Evolutionary conservation across 306 rosid genomes (phyloP), one percentile per base, ranked within the genome.

Genomic region (Carpinus fangiana): DNA sequence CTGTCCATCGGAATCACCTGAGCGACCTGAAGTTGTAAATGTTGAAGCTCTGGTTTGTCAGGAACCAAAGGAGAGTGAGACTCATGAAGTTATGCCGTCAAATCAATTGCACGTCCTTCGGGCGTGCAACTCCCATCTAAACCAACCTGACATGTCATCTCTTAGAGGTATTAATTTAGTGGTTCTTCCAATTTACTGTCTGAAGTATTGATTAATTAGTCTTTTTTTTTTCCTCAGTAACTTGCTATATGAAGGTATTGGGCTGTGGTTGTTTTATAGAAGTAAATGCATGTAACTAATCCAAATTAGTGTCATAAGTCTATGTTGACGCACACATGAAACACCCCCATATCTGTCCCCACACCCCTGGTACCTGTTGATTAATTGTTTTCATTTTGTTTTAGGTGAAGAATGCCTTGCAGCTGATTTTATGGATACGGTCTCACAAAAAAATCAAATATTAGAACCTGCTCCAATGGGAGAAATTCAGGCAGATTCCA

Each of bases 11-110:
- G 89, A 82, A 57, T 93, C 89, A 59, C 85, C 90, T 52, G 87
- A 87, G 53, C 80, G 82, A 81, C 86, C 87, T 18, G 93, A 89
- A 86, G 89, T 84, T 86, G 86, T 85, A 75, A 91, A 89, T 74
- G 74, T 68, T 76, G 96, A 93, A 84, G 86, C 82, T 66, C 86
- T 45, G 73, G 80, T 80, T 38, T 76, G 79, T 78, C 89, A 66
- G 53, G 91, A 85, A 82, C 82, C 60, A 50, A 79, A 76, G 78
- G 89, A 84, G 73, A 56, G 82, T 11, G 86, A 73, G 23, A 50
- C 79, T 20, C 83, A 75, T 75, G 88, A 80, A 61, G 80, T 80
- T 41, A 80, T 72, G 77, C 73, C 76, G 47, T 75, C 88, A 74
- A 78, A 72, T 43, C 87, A 83, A 66, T 76, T 75, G 38, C 75